Conservation (phyloP, 768 basidiomycete genomes). For the Saitozyma podzolica region DNA sequence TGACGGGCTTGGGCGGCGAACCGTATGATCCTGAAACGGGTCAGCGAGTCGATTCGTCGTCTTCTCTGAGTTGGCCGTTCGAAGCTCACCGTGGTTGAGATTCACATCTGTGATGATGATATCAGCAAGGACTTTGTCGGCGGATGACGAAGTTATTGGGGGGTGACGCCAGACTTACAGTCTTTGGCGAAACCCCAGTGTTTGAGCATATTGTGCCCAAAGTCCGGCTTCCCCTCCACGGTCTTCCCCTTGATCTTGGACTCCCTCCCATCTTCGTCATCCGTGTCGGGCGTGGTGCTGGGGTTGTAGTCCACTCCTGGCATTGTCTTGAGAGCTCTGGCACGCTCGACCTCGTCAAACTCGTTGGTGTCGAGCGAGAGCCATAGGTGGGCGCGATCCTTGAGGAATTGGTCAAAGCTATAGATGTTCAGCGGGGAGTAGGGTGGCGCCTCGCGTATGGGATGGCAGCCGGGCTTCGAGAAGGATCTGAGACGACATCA, state of each 20-base stretch:
- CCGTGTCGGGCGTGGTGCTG: background rate
- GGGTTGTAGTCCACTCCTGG: conserved; percentile 5
- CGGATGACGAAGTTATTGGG: background rate
- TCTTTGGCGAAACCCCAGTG: conserved; percentile 49
- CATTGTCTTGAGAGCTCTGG: conserved; percentile 24
- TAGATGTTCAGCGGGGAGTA: background rate
- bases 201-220: conserved; percentile 50
- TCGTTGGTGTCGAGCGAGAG: conserved; percentile 55
- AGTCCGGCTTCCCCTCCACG: conserved; percentile 35
- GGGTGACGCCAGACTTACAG: conserved; percentile 1
- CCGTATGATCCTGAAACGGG: conserved; percentile 44
- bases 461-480: too few relatives aligned
- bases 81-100: conserved; percentile 46
- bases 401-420: conserved; percentile 73
- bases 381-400: conserved; percentile 77
- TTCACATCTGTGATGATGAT: conserved; percentile 44
- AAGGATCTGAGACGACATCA: too few relatives aligned
- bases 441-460: too few relatives aligned
- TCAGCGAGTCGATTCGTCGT: conserved; percentile 8
- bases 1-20: conserved; percentile 47
- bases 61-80: conserved; percentile 18
- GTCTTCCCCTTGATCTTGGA: conserved; percentile 20
- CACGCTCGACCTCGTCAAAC: conserved; percentile 60
- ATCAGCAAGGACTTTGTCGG: background rate
- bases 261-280: conserved; percentile 15